These are phyloP conservation scores for Quercus robur DNA, from an alignment of 306 rosid species.

Conservation along the genomic window DNA sequence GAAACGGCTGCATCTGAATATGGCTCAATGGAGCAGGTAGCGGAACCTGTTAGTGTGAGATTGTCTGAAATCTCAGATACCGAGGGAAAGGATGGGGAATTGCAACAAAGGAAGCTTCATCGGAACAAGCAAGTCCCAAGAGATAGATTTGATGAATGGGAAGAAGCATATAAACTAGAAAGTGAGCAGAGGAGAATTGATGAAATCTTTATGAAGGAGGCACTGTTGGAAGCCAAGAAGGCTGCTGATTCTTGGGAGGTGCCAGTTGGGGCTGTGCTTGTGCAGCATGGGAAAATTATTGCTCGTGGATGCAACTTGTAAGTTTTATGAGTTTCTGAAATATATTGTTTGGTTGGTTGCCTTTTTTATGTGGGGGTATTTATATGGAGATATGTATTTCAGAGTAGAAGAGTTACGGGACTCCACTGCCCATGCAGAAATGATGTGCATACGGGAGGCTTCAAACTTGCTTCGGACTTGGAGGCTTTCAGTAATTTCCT, in stretches of 20 bases:
- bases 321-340: slow-evolving; percentile 30
- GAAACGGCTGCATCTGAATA: slow-evolving; percentile 26
- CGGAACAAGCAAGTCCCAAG: slow-evolving; percentile 62
- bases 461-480: slow-evolving; percentile 75
- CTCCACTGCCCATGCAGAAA: slow-evolving; percentile 98
- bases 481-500: slow-evolving; percentile 84
- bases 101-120: slow-evolving; percentile 75
- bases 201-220: slow-evolving; percentile 93
- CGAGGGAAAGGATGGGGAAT: slow-evolving; percentile 51
- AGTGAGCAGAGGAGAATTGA: slow-evolving; percentile 66
- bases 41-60: slow-evolving; percentile 29
- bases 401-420: slow-evolving; percentile 95
- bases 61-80: slow-evolving; percentile 43
- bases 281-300: slow-evolving; percentile 81
- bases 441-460: slow-evolving; percentile 92
- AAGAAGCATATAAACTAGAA: slow-evolving; percentile 71
- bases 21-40: slow-evolving; percentile 42
- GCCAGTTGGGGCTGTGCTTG: slow-evolving; percentile 96
- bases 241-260: slow-evolving; percentile 99
- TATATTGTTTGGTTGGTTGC: slow-evolving; percentile 1
- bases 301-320: slow-evolving; percentile 93
- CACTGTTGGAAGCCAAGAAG: slow-evolving; percentile 86
- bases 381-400: slow-evolving; percentile 27
- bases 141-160: slow-evolving; percentile 96
- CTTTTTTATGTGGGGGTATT: slow-evolving; percentile 10